phyloP scores from a whole-genome alignment of 2,329 filamentous ascomycete genomes.

The Paecilomyces formosus region DNA sequence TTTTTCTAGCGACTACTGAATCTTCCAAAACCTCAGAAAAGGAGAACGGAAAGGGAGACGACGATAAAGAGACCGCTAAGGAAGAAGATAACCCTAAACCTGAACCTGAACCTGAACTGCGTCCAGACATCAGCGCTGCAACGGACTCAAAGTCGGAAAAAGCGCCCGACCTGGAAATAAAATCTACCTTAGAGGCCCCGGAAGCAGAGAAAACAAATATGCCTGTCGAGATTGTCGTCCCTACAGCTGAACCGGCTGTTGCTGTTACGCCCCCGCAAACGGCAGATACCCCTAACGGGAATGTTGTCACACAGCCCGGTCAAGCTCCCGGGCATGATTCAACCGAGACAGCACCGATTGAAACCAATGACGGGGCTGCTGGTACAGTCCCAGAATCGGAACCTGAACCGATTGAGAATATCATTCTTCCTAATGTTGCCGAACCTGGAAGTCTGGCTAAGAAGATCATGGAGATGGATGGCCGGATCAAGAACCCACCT shows the following conservation, averaged over 20 bases:
- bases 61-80: neutral
- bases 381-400: neutral
- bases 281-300: neutral
- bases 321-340: neutral
- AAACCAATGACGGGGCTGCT: neutral
- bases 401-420: slow-evolving; percentile 10
- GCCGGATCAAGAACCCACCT: slow-evolving; percentile 23
- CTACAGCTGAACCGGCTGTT: neutral
- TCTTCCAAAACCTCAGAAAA: neutral
- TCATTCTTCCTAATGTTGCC: slow-evolving; percentile 21
- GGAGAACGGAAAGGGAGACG: slow-evolving; percentile 1
- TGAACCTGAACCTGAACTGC: neutral
- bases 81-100: neutral
- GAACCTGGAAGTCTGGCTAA: slow-evolving; percentile 20
- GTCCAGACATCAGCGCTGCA: neutral
- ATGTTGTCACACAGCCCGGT: neutral
- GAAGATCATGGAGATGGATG: slow-evolving; percentile 34
- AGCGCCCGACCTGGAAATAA: neutral
- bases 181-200: neutral
- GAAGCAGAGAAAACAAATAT: neutral
- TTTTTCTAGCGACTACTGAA: slow-evolving; percentile 19
- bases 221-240: neutral
- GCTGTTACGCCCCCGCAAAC: neutral
- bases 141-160: neutral
- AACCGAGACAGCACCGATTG: neutral